Conservation (phyloP, 192 early-diverging fungal species). For the Coemansia furcata region DNA sequence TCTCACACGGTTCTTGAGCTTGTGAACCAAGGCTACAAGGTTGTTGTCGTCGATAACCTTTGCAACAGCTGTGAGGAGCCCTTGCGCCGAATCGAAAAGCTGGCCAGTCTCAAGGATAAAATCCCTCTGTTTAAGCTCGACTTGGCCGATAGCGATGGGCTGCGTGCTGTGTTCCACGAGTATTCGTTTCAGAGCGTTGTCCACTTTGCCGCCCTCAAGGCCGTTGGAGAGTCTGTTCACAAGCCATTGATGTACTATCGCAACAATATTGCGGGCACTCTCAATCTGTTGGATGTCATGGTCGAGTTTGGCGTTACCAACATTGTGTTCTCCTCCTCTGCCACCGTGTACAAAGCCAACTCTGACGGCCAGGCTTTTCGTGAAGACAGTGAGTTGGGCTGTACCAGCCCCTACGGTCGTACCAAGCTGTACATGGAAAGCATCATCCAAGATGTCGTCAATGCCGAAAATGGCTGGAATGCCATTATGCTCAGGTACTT, state of each 20-base stretch:
- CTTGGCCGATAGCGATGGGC: constrained; percentile 64
- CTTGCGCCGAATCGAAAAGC: constrained; percentile 61
- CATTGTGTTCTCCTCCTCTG: constrained; percentile 93
- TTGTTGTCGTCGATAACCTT: constrained; percentile 92
- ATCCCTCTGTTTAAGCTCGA: constrained; percentile 77
- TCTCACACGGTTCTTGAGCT: constrained; percentile 90
- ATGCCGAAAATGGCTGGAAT: constrained; percentile 62
- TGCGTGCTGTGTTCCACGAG: constrained; percentile 70
- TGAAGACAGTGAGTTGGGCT: constrained; percentile 65
- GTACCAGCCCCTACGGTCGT: constrained; percentile 90
- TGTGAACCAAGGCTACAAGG: constrained; percentile 66
- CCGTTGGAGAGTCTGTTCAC: constrained; percentile 75
- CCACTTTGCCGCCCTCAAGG: constrained; percentile 89
- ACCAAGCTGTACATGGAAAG: constrained; percentile 94
- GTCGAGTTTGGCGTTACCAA: constrained; percentile 75
- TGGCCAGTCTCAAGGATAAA: constrained; percentile 50
- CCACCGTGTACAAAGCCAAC: constrained; percentile 80
- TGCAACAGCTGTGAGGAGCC: constrained; percentile 78
- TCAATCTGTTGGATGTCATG: constrained; percentile 84
- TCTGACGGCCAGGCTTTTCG: constrained; percentile 52
- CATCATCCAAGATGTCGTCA: constrained; percentile 73
- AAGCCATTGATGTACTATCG: constrained; percentile 89
- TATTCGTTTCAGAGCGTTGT: constrained; percentile 69
- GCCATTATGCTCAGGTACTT: constrained; percentile 82
- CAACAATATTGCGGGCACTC: constrained; percentile 89